These are phyloP conservation scores for Ceratobasidium sp. DNA, from an alignment of 1,284 basidiomycete genomes.

Conservation along the genomic window DNA sequence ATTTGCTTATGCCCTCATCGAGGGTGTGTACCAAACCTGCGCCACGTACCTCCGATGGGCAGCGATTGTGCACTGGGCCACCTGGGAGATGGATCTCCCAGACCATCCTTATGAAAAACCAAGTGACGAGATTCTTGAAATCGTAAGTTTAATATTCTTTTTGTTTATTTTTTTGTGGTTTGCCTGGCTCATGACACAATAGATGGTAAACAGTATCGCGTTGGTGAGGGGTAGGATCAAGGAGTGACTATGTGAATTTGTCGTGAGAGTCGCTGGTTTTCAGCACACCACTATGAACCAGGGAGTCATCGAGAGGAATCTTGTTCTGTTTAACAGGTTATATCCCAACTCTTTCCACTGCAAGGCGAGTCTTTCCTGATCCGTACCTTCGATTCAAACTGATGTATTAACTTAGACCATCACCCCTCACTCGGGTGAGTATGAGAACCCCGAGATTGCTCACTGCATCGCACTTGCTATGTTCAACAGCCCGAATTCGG, in stretches of 20 bases:
- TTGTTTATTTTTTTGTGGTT: background rate
- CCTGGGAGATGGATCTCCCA: slow-evolving; percentile 9
- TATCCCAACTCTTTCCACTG: slow-evolving; percentile 29
- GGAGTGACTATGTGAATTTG: background rate
- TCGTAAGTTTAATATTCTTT: background rate
- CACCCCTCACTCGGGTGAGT: slow-evolving; percentile 1
- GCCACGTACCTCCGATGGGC: slow-evolving; percentile 13
- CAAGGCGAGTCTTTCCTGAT: background rate
- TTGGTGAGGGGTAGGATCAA: slow-evolving; percentile 10
- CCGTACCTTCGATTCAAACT: too few species aligned
- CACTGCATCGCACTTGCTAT: background rate
- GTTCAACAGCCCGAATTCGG: background rate
- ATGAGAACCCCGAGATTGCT: background rate
- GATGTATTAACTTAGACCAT: background rate
- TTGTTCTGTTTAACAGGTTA: background rate
- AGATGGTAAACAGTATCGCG: slow-evolving; percentile 26
- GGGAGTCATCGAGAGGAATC: background rate
- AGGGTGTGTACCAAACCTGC: slow-evolving; percentile 9
- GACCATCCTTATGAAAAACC: background rate
- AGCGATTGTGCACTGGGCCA: background rate
- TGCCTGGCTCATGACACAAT: background rate
- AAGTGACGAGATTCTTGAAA: background rate
- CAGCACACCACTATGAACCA: background rate
- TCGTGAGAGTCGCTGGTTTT: background rate
- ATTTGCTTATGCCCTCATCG: background rate